phyloP scores from a whole-genome alignment of 306 rosid genomes.

The Cyclanthera cordifolia region DNA sequence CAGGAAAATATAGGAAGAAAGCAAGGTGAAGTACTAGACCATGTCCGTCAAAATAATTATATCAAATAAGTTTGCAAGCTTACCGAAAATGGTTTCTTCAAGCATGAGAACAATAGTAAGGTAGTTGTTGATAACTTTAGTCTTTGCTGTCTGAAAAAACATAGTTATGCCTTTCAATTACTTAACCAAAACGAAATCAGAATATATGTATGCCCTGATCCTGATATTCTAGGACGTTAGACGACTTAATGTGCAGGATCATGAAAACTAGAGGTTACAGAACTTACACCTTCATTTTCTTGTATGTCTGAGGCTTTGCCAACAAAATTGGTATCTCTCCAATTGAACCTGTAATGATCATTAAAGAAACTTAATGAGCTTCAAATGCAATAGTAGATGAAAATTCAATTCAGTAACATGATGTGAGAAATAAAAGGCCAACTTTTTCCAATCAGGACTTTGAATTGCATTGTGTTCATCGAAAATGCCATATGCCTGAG shows the following conservation, averaged over 20 bases:
- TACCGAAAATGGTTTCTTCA: conserved; percentile 98
- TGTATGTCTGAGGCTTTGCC: conserved; percentile 87
- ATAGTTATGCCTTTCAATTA: no score
- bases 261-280: no score
- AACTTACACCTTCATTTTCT: no score
- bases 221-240: no score
- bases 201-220: no score
- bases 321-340: conserved; percentile 77
- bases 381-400: neutral
- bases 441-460: conserved; percentile 88
- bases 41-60: conserved; percentile 8
- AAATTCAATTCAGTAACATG: neutral
- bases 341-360: conserved; percentile 68
- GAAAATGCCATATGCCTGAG: conserved; percentile 50
- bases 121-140: no score
- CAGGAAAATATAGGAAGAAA: neutral
- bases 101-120: conserved; percentile 88
- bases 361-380: conserved; percentile 19
- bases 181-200: no score
- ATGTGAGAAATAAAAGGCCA: conserved; percentile 1
- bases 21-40: neutral
- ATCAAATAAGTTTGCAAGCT: conserved; percentile 19
- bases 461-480: conserved; percentile 85
- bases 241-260: no score
- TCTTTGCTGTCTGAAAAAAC: no score